phyloP scores from a whole-genome alignment of 768 basidiomycete species.

The Auricularia sp. region DNA sequence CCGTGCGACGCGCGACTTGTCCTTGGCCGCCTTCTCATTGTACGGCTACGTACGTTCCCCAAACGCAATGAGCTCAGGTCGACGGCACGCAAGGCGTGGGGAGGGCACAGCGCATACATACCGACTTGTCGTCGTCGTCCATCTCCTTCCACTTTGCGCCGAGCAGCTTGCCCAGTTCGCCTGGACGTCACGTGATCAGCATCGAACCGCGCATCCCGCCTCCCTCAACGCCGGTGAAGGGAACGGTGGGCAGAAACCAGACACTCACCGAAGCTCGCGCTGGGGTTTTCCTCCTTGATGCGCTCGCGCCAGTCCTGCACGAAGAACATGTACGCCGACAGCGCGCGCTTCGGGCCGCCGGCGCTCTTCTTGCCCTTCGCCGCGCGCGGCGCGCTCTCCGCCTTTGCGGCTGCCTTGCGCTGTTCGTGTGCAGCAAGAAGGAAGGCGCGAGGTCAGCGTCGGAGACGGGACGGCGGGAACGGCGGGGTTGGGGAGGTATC shows the following conservation, averaged over 20 bases:
- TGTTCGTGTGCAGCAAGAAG: constrained; percentile 17
- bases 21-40: constrained; percentile 71
- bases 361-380: constrained; percentile 55
- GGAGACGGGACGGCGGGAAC: too few species aligned
- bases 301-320: constrained; percentile 90
- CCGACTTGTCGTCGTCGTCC: constrained; percentile 85
- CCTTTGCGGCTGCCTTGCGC: constrained; percentile 71
- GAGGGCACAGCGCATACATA: constrained; percentile 20
- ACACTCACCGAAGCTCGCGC: constrained; percentile 74
- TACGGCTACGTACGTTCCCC: constrained; percentile 54
- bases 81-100: too few species aligned
- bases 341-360: constrained; percentile 80
- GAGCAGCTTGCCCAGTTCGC: constrained; percentile 88
- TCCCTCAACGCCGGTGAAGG: neutral
- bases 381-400: constrained; percentile 39
- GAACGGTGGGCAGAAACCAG: neutral
- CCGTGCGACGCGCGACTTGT: constrained; percentile 79
- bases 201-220: too few species aligned
- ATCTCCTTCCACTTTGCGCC: constrained; percentile 97
- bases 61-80: neutral
- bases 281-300: constrained; percentile 93
- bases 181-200: constrained; percentile 25
- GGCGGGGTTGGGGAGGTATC: too few species aligned
- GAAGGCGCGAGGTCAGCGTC: too few species aligned
- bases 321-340: constrained; percentile 99